These are phyloP conservation scores for Debaryomyces castellii DNA, from an alignment of 805 yeast genomes.

Conservation along the genomic window DNA sequence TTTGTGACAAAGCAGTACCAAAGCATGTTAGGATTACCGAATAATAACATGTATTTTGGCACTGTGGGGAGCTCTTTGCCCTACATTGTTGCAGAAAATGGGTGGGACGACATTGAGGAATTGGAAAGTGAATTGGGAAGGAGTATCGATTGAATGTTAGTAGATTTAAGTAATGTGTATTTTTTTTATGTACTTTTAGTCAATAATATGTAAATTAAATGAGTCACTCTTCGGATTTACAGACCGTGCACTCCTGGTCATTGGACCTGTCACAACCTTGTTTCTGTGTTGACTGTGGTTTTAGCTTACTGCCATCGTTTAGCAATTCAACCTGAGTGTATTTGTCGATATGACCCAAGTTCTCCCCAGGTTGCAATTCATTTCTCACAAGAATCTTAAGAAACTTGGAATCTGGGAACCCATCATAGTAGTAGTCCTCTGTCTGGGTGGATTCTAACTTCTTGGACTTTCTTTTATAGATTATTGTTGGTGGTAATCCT, in stretches of 20 bases:
- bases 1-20: constrained; percentile 58
- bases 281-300: background rate
- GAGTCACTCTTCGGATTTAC: constrained; percentile 9
- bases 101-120: constrained; percentile 43
- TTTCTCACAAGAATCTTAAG: constrained; percentile 69
- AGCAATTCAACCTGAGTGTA: constrained; percentile 6
- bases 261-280: background rate
- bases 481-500: constrained; percentile 6
- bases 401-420: constrained; percentile 85
- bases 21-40: constrained; percentile 54
- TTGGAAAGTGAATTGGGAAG: constrained; percentile 10
- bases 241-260: constrained; percentile 7
- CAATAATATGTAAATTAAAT: background rate
- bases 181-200: background rate
- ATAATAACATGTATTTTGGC: constrained; percentile 39
- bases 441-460: constrained; percentile 27
- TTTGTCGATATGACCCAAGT: constrained; percentile 65
- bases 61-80: constrained; percentile 52
- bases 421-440: constrained; percentile 47
- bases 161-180: background rate
- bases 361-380: constrained; percentile 50
- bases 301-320: background rate
- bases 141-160: constrained; percentile 10
- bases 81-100: constrained; percentile 44
- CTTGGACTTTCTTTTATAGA: constrained; percentile 57